Conservation (phyloP, 345 rosid species). For the Citrus hindsii region DNA sequence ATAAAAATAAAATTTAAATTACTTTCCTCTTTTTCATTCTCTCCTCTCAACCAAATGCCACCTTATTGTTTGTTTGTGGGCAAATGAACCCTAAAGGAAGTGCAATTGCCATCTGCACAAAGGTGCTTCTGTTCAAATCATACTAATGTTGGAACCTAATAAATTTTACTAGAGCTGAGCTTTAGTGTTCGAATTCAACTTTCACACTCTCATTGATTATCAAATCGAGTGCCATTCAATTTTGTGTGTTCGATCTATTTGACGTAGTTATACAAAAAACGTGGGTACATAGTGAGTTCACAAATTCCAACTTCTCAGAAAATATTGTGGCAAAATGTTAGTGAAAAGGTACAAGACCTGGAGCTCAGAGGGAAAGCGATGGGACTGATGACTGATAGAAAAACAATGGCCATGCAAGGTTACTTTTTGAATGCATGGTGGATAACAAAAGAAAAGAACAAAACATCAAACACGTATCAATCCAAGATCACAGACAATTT, state of each 20-base stretch:
- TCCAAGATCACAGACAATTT: neutral
- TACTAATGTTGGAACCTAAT: too few species aligned
- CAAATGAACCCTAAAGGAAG: too few species aligned
- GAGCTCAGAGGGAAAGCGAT: slow-evolving; percentile 10
- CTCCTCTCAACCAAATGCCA: too few species aligned
- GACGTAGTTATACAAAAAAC: neutral
- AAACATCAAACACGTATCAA: slow-evolving; percentile 18
- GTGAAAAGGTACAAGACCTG: neutral
- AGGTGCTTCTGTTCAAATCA: too few species aligned
- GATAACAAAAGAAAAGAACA: slow-evolving; percentile 41
- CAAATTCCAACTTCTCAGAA: neutral
- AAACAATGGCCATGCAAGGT: slow-evolving; percentile 38
- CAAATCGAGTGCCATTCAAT: neutral
- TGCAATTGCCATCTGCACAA: too few species aligned
- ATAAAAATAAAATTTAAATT: too few species aligned
- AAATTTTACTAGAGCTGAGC: too few species aligned
- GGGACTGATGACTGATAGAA: slow-evolving; percentile 21
- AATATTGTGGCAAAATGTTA: neutral
- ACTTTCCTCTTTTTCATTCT: too few species aligned
- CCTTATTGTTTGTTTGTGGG: too few species aligned
- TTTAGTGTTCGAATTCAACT: neutral
- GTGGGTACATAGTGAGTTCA: neutral
- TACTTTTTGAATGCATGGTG: slow-evolving; percentile 45
- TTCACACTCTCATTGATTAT: neutral
- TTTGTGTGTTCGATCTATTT: neutral